Percentiles rank a stretch among this genome's conserved stretches.
phyloP scores from a whole-genome alignment of 306 rosid genomes.

The Acacia crassicarpa region DNA sequence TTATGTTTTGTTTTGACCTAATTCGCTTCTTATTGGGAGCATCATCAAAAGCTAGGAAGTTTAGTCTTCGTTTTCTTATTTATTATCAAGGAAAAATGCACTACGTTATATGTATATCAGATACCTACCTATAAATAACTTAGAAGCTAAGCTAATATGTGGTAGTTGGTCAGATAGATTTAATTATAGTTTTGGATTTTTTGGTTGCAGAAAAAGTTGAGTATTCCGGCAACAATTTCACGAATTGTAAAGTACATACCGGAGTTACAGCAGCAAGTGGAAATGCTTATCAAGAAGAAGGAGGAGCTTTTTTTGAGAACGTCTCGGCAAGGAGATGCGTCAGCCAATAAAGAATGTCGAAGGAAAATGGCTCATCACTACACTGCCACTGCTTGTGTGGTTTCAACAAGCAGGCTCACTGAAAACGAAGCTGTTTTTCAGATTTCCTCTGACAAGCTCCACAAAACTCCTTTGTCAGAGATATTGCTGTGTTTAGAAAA shows the following conservation, averaged over 20 bases:
- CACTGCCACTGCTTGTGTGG: conserved; percentile 34
- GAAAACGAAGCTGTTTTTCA: conserved; percentile 55
- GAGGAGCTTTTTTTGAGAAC: conserved; percentile 45
- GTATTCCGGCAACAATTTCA: conserved; percentile 63
- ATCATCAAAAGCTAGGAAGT: not conserved
- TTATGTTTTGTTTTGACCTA: not conserved
- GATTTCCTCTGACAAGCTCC: conserved; percentile 36
- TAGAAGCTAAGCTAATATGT: not conserved
- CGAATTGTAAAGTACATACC: conserved; percentile 62
- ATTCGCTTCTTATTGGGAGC: not conserved
- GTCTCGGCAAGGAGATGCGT: conserved; percentile 28
- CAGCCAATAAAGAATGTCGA: conserved; percentile 13
- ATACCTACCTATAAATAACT: not conserved
- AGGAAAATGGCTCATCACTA: not conserved
- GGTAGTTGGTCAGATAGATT: not conserved
- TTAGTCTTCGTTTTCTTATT: not conserved
- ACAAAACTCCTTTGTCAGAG: conserved; percentile 42
- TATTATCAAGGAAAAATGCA: not conserved
- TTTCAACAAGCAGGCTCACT: conserved; percentile 51
- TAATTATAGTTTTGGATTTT: not conserved
- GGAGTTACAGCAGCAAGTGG: conserved; percentile 56
- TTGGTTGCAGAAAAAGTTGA: conserved; percentile 49
- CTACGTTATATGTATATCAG: not conserved
- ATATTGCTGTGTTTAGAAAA: conserved; percentile 55
- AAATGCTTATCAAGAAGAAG: conserved; percentile 48